These are phyloP conservation scores for Phytophthora cajani DNA, from an alignment of 352 stramenopile species.

Conservation along the genomic window DNA sequence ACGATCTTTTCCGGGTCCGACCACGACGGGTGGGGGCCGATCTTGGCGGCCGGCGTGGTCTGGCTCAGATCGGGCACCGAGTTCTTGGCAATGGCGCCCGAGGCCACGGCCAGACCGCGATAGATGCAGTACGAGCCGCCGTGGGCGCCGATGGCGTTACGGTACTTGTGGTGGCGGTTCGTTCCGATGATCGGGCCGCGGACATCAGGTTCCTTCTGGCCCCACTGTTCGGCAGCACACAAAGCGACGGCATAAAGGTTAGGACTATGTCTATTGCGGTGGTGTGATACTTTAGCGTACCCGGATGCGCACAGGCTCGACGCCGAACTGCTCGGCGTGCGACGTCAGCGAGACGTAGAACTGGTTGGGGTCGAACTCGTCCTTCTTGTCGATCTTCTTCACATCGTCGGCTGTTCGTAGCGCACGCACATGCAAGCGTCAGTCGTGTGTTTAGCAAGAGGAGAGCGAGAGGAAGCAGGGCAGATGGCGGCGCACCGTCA, in stretches of 20 bases:
- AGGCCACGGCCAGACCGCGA: slow-evolving; percentile 94
- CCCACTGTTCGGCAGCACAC: slow-evolving; percentile 79
- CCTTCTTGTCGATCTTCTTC: slow-evolving; percentile 83
- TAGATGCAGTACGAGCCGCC: slow-evolving; percentile 99
- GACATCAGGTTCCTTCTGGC: slow-evolving; percentile 89
- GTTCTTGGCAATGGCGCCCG: slow-evolving; percentile 74
- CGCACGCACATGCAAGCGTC: slow-evolving; percentile 14
- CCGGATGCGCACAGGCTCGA: slow-evolving; percentile 85
- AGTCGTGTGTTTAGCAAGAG: background rate
- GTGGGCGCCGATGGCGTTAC: slow-evolving; percentile 99
- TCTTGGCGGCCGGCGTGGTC: slow-evolving; percentile 97
- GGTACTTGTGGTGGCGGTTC: slow-evolving; percentile 95
- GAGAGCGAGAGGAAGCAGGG: background rate
- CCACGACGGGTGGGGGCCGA: slow-evolving; percentile 97
- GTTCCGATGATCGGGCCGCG: slow-evolving; percentile 96
- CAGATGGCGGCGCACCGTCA: slow-evolving; percentile 52
- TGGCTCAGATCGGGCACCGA: slow-evolving; percentile 84
- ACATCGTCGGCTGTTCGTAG: slow-evolving; percentile 70
- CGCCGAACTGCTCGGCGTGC: slow-evolving; percentile 87
- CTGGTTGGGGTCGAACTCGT: slow-evolving; percentile 88
- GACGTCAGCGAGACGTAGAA: slow-evolving; percentile 90
- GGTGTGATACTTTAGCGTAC: slow-evolving; percentile 41
- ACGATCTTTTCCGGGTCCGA: slow-evolving; percentile 95
- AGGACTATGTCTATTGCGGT: background rate
- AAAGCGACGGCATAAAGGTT: slow-evolving; percentile 3